These are phyloP conservation scores for Closterium sp. DNA, from an alignment of 139 green algal genomes.

Conservation along the genomic window DNA sequence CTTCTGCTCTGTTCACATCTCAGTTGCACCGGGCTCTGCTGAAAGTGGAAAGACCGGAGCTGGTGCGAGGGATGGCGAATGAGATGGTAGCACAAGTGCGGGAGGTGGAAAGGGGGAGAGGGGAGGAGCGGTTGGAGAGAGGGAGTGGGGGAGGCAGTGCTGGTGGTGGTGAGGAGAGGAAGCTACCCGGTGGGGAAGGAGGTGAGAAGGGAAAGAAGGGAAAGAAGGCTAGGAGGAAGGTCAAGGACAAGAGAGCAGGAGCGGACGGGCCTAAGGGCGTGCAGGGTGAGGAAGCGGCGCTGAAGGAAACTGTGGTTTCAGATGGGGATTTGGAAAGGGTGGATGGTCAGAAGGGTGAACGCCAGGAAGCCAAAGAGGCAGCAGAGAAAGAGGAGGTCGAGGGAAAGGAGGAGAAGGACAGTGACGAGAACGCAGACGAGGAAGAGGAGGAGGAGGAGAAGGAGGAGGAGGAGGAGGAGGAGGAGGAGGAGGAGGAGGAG, in stretches of 20 bases:
- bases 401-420: neutral
- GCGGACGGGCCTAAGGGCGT: neutral
- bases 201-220: neutral
- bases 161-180: neutral
- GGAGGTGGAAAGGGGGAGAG: neutral
- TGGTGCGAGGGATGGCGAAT: neutral
- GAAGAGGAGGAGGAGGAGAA: neutral
- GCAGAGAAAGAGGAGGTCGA: neutral
- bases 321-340: too few species aligned
- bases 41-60: neutral
- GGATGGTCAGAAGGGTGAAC: neutral
- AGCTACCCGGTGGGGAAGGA: neutral
- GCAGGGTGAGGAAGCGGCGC: neutral
- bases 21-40: neutral
- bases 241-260: neutral
- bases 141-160: neutral
- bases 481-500: neutral
- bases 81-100: neutral
- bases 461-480: neutral
- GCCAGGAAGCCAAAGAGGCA: neutral
- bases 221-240: neutral
- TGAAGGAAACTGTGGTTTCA: too few species aligned
- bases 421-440: neutral
- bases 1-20: neutral
- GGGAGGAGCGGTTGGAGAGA: neutral